phyloP scores from a whole-genome alignment of 2,329 filamentous ascomycete species.

The Stromatinia cepivora region DNA sequence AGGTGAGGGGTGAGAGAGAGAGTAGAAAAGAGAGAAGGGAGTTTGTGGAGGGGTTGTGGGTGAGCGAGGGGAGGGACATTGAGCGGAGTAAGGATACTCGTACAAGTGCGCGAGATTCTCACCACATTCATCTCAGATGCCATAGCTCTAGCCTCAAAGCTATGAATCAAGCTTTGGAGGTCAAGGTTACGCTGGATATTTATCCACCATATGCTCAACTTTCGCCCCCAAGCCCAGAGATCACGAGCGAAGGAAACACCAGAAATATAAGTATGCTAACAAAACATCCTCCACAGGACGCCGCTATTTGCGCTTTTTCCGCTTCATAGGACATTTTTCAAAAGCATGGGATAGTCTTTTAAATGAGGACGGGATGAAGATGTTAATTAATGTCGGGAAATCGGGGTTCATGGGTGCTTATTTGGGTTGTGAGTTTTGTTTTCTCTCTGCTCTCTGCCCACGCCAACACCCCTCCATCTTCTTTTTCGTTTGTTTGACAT shows the following conservation, averaged over 20 bases:
- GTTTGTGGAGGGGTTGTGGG: not conserved
- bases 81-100: not conserved
- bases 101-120: not conserved
- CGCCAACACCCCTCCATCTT: too few species aligned
- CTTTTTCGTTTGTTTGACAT: not conserved
- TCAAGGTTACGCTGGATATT: too few species aligned
- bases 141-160: not conserved
- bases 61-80: too few species aligned
- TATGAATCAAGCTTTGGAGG: not conserved
- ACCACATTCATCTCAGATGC: not conserved
- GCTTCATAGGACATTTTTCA: conserved; percentile 62
- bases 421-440: conserved; percentile 47
- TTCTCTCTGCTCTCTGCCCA: not conserved
- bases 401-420: conserved; percentile 65
- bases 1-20: not conserved
- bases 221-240: not conserved
- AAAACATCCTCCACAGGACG: conserved; percentile 45
- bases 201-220: not conserved
- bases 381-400: conserved; percentile 56
- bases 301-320: conserved; percentile 67
- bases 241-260: not conserved
- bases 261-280: not conserved
- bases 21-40: too few species aligned
- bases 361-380: conserved; percentile 38
- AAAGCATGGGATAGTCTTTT: conserved; percentile 49